Conservation (phyloP, 2,329 filamentous ascomycete genomes). For the Lasiodiplodia theobromae region DNA sequence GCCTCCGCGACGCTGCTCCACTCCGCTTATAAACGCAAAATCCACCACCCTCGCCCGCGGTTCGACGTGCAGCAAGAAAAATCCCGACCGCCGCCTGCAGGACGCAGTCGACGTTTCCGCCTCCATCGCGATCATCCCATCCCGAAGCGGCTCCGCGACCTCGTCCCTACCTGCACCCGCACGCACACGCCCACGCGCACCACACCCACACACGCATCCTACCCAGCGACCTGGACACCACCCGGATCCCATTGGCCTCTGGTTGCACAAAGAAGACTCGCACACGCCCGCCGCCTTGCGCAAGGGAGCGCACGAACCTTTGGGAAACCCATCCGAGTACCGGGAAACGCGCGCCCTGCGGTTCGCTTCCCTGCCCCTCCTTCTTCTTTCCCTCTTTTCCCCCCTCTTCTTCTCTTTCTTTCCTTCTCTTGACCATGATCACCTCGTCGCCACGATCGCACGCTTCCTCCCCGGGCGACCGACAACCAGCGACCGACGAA, state of each 20-base stretch:
- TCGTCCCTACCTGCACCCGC: background rate
- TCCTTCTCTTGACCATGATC: constrained; percentile 12
- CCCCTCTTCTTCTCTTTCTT: background rate
- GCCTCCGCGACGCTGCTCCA: background rate
- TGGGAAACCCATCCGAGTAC: background rate
- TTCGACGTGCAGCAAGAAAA: constrained; percentile 1
- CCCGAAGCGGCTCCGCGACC: background rate
- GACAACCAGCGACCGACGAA: background rate
- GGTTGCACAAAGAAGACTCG: constrained; percentile 4
- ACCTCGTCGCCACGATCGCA: constrained; percentile 24
- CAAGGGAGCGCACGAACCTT: background rate
- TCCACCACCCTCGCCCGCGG: constrained; percentile 5
- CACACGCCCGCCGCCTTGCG: background rate
- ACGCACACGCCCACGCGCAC: background rate
- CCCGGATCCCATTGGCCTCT: background rate
- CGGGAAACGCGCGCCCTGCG: background rate
- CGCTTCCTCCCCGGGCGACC: background rate
- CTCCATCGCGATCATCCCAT: background rate
- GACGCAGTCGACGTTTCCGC: background rate
- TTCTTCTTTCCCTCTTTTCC: background rate
- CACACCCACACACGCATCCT: background rate
- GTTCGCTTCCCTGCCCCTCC: background rate
- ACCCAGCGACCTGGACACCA: constrained; percentile 16
- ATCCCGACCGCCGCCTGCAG: background rate
- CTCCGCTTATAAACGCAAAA: constrained; percentile 17